Evolutionary conservation across 495 filamentous ascomycete species (phyloP), one percentile per base, ranked within the genome.

Genomic region (Massariosphaeria phaeospora): DNA sequence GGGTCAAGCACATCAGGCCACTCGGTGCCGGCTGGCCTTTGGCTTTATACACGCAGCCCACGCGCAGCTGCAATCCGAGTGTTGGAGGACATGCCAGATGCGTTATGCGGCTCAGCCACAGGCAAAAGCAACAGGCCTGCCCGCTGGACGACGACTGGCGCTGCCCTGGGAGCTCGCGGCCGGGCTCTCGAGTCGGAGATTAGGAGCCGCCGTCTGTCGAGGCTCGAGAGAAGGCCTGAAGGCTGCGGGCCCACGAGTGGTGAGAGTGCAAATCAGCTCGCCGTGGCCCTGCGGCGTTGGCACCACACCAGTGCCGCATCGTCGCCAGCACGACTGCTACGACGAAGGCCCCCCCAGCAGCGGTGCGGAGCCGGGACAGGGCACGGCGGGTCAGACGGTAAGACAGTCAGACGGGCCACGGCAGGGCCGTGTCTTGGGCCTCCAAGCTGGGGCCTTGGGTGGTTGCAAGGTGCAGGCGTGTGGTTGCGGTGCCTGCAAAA

Each of bases 91-190:
- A n/a, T 33, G 35, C 30, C 1, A 46, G 29, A 9, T 25, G 30
- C 39, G 30, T n/a, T n/a, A 39, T 39, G 51, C 51, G 51, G 43
- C 52, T 48, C 52, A 55, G 52, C 52, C 52, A 55, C 52, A 13
- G 29, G 39, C 45, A 46, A 46, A 45, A 55, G 51, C 48, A 52
- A 41, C 35, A 41, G 41, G 35, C 18, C 31, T 27, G 3, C 1
- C 23, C 21, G 11, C 9, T 25, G 17, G 15, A 8, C 13, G 20
- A 43, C 38, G 24, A 3, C 20, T 24, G 12, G 11, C 4, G 52
- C 24, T 23, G 34, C 33, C 29, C 10, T 43, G 20, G 11, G 8
- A 15, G 33, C 10, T 23, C 23, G 17, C 25, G 17, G 29, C 50
- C 25, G 12, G 3, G n/a, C 39, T 17, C 34, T 8, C 3, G 38